Evolutionary conservation across 768 basidiomycete species (phyloP), one percentile per base, ranked within the genome.

Genomic region (Tricholoma terreum): DNA sequence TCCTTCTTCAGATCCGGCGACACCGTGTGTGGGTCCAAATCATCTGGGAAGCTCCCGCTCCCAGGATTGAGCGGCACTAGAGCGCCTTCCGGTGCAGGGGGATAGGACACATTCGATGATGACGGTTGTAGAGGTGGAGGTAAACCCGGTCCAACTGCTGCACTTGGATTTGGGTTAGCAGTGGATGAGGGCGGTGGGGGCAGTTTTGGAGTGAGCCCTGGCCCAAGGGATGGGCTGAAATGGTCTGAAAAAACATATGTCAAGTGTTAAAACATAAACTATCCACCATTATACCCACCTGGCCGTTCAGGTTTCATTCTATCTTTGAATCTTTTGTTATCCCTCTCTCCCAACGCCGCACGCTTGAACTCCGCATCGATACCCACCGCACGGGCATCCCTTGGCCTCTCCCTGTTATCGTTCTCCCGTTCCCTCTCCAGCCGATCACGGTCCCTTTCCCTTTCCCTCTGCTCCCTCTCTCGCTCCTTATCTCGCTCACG

Each of bases 1-100:
- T 94, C 86, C 66, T 83, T 86, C 72, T 84, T 85, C 57, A 79
- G 71, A 36, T 87, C 84, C 0, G 84, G 71, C 3, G 83, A 77
- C 8, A 83, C 54, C 51, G 61, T 53, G 40, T 73, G 69, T 14
- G 72, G 63, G 51, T 74, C 71, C 30, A 74, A 56, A 38, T 82
- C 81, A 49, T 84, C 83, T 6, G 76, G 78, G 66, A 82, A 82
- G 31, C 71, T 69, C 12, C 64, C 70, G 19, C 62, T 40, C 0
- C 58, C 63, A 17, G 63, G 24, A 21, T 61, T 58, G n/a, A 69
- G 58, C 4, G 61, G 65, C 12, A 61, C 63, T 11, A 64, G 57
- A 2, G 64, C 45, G n/a, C 62, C 54, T 22, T 63, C 49, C 14
- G 27, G 46, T 21, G 59, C 15, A 22, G 60, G 49, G 2, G 63